Conservation (phyloP, 208 protist species). For the Phytomonas serpens region DNA sequence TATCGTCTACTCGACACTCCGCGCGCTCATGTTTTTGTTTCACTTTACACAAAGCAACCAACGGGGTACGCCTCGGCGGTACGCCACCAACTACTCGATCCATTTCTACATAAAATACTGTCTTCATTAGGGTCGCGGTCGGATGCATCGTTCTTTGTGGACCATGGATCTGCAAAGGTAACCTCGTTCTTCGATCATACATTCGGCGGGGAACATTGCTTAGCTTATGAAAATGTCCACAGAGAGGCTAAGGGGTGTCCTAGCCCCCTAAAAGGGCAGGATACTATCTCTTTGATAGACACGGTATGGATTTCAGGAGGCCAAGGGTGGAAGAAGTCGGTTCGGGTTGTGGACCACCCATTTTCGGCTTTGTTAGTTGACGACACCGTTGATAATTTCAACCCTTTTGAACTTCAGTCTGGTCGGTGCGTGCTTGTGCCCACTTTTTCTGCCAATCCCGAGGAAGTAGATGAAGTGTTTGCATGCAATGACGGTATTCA, state of each 20-base stretch:
- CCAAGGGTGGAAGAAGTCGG: conserved; percentile 24
- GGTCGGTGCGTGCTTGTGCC: conserved; percentile 32
- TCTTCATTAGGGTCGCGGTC: neutral
- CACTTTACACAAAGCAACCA: conserved; percentile 38
- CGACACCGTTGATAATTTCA: conserved; percentile 31
- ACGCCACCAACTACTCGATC: conserved; percentile 14
- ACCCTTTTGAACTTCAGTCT: conserved; percentile 24
- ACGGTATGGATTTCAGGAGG: neutral
- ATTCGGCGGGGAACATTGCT: neutral
- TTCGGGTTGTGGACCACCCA: conserved; percentile 20
- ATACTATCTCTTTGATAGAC: neutral
- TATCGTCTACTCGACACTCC: conserved; percentile 21
- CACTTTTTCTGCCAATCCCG: conserved; percentile 17
- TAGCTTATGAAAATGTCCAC: neutral
- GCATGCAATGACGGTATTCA: neutral
- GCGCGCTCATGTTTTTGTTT: conserved; percentile 17
- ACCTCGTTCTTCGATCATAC: neutral
- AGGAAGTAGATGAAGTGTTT: neutral
- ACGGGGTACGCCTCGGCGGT: conserved; percentile 29
- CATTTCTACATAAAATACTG: conserved; percentile 7
- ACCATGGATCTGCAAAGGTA: neutral
- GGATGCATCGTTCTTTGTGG: neutral
- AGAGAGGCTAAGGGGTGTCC: neutral
- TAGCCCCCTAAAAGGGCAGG: neutral
- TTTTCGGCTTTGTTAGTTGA: conserved; percentile 51